Evolutionary conservation across 2,329 filamentous ascomycete genomes (phyloP).

Genomic region (Pseudocercospora musae): DNA sequence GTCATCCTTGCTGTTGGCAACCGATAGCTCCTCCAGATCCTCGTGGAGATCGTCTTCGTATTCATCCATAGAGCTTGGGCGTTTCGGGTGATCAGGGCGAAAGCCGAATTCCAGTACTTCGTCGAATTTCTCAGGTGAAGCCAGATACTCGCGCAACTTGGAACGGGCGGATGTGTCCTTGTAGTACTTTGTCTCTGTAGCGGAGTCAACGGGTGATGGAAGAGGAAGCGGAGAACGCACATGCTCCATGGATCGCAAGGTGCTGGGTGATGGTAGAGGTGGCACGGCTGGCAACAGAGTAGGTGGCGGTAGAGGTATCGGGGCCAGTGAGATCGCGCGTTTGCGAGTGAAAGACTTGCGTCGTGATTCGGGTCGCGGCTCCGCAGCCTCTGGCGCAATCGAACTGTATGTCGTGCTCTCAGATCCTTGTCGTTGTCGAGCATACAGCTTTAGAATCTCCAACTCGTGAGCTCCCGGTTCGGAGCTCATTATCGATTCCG

Average conservation of each 20-base stretch:
- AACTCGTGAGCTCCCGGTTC: constrained; percentile 12
- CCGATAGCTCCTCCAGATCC: constrained; percentile 14
- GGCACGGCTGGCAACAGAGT: constrained; percentile 27
- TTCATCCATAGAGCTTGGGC: constrained; percentile 22
- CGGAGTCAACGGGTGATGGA: neutral
- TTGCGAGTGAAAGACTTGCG: constrained; percentile 21
- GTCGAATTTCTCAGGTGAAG: constrained; percentile 91
- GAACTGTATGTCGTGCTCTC: constrained; percentile 13
- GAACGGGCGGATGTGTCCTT: constrained; percentile 84
- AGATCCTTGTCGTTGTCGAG: constrained; percentile 15
- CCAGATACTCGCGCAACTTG: constrained; percentile 80
- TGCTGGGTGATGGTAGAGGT: constrained; percentile 17
- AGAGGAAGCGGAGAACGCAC: constrained; percentile 5
- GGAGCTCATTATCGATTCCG: constrained; percentile 13
- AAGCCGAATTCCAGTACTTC: constrained; percentile 94
- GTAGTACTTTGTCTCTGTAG: constrained; percentile 60
- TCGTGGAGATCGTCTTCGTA: constrained; percentile 3
- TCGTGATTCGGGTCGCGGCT: neutral
- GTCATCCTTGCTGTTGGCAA: constrained; percentile 14
- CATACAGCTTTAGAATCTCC: constrained; percentile 7
- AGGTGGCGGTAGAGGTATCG: constrained; percentile 31
- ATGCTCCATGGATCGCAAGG: constrained; percentile 2
- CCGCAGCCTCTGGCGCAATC: constrained; percentile 1
- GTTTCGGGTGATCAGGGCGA: constrained; percentile 7
- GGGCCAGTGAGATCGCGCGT: constrained; percentile 25